phyloP scores from a whole-genome alignment of 306 rosid genomes.

The Cicer yamashitae region DNA sequence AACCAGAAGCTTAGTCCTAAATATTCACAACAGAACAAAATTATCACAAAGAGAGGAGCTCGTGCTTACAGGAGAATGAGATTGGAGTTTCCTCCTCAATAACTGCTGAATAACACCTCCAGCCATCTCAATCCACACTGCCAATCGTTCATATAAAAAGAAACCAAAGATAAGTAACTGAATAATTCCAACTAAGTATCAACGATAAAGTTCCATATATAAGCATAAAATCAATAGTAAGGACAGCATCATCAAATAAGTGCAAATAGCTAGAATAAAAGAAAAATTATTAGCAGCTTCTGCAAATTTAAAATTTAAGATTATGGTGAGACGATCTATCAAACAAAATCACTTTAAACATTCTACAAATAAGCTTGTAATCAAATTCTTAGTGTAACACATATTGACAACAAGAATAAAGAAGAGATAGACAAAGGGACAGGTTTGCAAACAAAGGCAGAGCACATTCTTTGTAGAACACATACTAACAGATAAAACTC shows the following conservation, averaged over 20 bases:
- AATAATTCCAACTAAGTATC: slow-evolving; percentile 12
- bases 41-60: slow-evolving; percentile 8
- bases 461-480: background rate
- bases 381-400: background rate
- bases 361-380: background rate
- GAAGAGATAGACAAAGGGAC: background rate
- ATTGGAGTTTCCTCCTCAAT: slow-evolving; percentile 75
- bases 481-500: slow-evolving; percentile 2
- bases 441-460: background rate
- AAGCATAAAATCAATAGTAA: slow-evolving; percentile 8
- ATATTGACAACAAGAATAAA: background rate
- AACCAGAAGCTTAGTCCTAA: slow-evolving; percentile 3
- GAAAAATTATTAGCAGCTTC: slow-evolving; percentile 3
- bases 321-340: slow-evolving; percentile 3
- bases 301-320: background rate
- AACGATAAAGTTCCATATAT: background rate
- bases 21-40: slow-evolving; percentile 3
- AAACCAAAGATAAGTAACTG: background rate
- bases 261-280: background rate
- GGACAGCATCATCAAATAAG: slow-evolving; percentile 14
- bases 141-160: slow-evolving; percentile 32
- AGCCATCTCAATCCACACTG: slow-evolving; percentile 73
- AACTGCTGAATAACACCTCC: slow-evolving; percentile 78
- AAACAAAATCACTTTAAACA: background rate
- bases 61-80: slow-evolving; percentile 65